These are phyloP conservation scores for Posidonia oceanica DNA, from an alignment of 116 monocot species.

Conservation along the genomic window DNA sequence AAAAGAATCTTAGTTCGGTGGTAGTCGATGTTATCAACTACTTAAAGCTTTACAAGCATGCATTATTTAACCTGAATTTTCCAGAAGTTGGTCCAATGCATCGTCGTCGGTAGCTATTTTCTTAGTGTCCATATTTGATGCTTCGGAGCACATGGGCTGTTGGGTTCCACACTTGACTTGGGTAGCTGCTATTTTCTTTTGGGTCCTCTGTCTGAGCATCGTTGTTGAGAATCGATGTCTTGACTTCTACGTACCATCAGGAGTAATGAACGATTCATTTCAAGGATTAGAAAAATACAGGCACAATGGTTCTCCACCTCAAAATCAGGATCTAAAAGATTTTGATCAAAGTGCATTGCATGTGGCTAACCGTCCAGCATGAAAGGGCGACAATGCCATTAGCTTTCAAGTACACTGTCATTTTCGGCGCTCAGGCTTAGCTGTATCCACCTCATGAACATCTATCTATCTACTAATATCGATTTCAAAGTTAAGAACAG, in stretches of 20 bases:
- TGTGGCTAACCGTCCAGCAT: constrained; percentile 1
- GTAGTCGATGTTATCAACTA: not conserved
- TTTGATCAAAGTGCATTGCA: constrained; percentile 7
- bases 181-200: not conserved
- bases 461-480: too few species aligned
- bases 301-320: constrained; percentile 1
- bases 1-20: constrained; percentile 16
- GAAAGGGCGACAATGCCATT: not conserved
- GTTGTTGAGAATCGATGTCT: constrained; percentile 10
- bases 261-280: not conserved
- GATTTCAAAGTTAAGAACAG: too few species aligned
- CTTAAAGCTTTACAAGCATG: not conserved
- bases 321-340: constrained; percentile 19
- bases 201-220: not conserved
- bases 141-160: constrained; percentile 23
- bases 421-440: too few species aligned
- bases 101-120: not conserved
- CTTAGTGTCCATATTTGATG: constrained; percentile 4
- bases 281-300: not conserved
- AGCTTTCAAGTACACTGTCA: too few species aligned
- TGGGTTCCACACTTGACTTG: constrained; percentile 26
- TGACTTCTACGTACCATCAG: constrained; percentile 11
- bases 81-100: not conserved
- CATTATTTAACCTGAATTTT: not conserved
- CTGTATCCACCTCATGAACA: too few species aligned